These are phyloP conservation scores for Neofusicoccum kwambonambiense DNA, from an alignment of 2,329 filamentous ascomycete species.

Conservation along the genomic window DNA sequence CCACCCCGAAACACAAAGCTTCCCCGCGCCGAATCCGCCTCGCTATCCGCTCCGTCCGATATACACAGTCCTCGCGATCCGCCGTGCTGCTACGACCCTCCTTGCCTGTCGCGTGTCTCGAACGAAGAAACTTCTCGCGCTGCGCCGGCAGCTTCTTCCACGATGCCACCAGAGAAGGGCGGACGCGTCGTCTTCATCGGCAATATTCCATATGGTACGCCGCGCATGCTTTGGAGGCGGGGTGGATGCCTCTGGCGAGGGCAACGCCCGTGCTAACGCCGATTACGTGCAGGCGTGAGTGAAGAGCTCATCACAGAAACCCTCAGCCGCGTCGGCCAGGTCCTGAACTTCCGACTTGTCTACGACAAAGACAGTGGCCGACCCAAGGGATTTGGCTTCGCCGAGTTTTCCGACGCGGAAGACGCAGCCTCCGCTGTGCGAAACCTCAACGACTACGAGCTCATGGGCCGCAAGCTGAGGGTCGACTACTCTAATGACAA, in stretches of 20 bases:
- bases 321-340: slow-evolving; percentile 84
- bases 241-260: background rate
- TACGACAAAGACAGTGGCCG: slow-evolving; percentile 94
- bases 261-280: slow-evolving; percentile 18
- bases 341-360: slow-evolving; percentile 87
- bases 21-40: background rate
- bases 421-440: slow-evolving; percentile 89
- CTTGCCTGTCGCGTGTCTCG: background rate
- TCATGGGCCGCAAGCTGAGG: slow-evolving; percentile 89
- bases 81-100: background rate
- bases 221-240: background rate
- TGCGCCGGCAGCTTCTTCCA: slow-evolving; percentile 10
- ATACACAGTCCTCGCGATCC: background rate
- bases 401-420: slow-evolving; percentile 92
- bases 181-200: slow-evolving; percentile 81
- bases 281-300: slow-evolving; percentile 66
- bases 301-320: slow-evolving; percentile 96
- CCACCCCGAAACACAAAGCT: background rate
- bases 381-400: slow-evolving; percentile 95
- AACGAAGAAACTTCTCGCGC: background rate
- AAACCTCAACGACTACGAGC: slow-evolving; percentile 91
- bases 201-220: slow-evolving; percentile 76
- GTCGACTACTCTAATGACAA: slow-evolving; percentile 97
- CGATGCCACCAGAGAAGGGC: slow-evolving; percentile 68
- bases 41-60: background rate